Evolutionary conservation across 2,329 filamentous ascomycete species (phyloP), one percentile per base, ranked within the genome.

Genomic region (Monilinia polystroma): DNA sequence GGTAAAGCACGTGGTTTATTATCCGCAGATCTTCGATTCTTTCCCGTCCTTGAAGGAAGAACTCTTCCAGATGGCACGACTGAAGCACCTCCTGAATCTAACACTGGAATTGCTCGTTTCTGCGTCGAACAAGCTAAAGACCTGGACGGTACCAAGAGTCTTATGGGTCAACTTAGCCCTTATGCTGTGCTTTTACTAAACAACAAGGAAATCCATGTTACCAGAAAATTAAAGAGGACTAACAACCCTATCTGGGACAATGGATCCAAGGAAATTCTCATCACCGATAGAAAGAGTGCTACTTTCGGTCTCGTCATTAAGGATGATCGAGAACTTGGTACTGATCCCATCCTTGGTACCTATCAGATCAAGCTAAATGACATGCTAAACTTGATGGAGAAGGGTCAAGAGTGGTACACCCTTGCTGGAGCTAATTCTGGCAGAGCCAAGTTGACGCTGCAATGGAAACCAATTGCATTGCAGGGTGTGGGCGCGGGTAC

Each of bases 171-270:
- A 70, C 88, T 99, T 57, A 98, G 93, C 78, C 95, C 95, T 1
- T 99, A 98, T 72, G 93, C 92, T 12, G 84, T 88, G 43, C 84
- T 99, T 62, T 84, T 97, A 55, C 86, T 99, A 72, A 99, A 99
- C 74, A 91, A 92, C 70, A 96, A 95, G 79, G 90, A 96, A 76
- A 85, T 98, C 5, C 93, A 97, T 74, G 84, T 87, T 66, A 96
- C 93, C 64, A 92, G 93, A 80, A 96, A 93, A 78, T 85, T 97
- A 74, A 99, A 98, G 84, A 90, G 94, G 69, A 98, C 93, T 68
- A 99, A 99, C 80, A 95, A 97, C 74, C 95, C 95, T 10, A 93
- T 99, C 74, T 99, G 93, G 89, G 90, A 94, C 64, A 90, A 98
- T 76, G 91, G 91, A 8, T 90, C 88, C 72, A 97, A 97, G 80